Percentiles rank a stretch among this genome's conserved stretches.
These are phyloP conservation scores for Rhodofomes roseus DNA, from an alignment of 1,284 basidiomycete genomes.

Conservation along the genomic window DNA sequence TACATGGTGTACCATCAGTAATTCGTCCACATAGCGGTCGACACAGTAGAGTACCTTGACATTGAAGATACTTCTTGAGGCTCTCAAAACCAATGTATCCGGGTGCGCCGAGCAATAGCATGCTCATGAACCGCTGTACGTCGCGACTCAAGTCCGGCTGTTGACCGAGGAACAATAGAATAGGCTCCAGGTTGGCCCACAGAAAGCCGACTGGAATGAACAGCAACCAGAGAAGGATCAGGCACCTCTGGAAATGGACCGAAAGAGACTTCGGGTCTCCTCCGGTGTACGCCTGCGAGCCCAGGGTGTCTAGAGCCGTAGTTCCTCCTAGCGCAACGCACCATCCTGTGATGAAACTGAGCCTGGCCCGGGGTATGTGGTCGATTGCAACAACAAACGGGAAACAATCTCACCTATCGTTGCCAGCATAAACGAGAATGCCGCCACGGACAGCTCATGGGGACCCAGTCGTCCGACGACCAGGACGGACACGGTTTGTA, in stretches of 20 bases:
- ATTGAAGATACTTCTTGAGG: slow-evolving; percentile 75
- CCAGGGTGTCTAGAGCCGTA: slow-evolving; percentile 73
- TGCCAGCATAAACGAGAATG: slow-evolving; percentile 71
- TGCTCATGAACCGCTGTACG: slow-evolving; percentile 59
- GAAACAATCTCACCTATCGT: slow-evolving; percentile 36
- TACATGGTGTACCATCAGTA: neutral
- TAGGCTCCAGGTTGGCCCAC: slow-evolving; percentile 58
- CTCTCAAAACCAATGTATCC: slow-evolving; percentile 75
- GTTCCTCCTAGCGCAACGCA: slow-evolving; percentile 42
- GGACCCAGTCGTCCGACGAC: slow-evolving; percentile 61
- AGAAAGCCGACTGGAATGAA: slow-evolving; percentile 56
- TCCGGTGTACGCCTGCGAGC: slow-evolving; percentile 72
- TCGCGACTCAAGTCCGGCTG: slow-evolving; percentile 48
- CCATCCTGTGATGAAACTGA: neutral
- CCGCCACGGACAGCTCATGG: slow-evolving; percentile 60
- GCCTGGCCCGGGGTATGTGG: too few relatives aligned
- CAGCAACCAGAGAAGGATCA: slow-evolving; percentile 57
- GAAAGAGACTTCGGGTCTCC: slow-evolving; percentile 52
- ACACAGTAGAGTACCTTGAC: slow-evolving; percentile 51
- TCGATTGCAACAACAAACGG: neutral
- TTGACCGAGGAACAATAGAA: slow-evolving; percentile 61
- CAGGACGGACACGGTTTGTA: slow-evolving; percentile 60
- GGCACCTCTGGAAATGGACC: slow-evolving; percentile 64
- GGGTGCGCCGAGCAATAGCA: slow-evolving; percentile 61
- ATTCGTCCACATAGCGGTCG: neutral